Percentiles rank a stretch among this genome's conserved stretches.
Conservation (phyloP, 2,329 filamentous ascomycete species). For the Ascochyta fabae region DNA sequence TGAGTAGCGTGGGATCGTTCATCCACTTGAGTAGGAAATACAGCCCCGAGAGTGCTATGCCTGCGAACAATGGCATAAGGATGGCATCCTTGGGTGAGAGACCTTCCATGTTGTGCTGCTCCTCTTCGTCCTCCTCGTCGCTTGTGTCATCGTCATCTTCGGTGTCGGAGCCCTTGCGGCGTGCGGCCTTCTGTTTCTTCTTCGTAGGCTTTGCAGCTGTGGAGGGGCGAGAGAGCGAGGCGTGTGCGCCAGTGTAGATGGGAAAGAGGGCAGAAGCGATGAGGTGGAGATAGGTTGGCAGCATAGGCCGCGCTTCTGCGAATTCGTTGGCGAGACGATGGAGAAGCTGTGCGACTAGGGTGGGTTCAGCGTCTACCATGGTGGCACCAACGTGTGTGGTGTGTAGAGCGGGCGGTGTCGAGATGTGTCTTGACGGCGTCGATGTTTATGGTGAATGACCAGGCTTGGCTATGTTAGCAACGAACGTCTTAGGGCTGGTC, state of each 20-base stretch:
- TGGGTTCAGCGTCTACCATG: conserved; percentile 43
- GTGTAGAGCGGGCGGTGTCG: too few species aligned
- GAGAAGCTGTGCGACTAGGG: conserved; percentile 37
- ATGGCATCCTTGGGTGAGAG: conserved; percentile 81
- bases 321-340: conserved; percentile 53
- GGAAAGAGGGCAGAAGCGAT: conserved; percentile 76
- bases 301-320: conserved; percentile 45
- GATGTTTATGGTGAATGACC: neutral
- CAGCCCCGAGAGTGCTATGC: conserved; percentile 71
- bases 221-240: conserved; percentile 80
- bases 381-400: neutral
- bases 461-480: neutral
- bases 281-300: conserved; percentile 67
- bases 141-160: conserved; percentile 28
- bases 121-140: conserved; percentile 57
- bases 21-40: conserved; percentile 93
- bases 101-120: conserved; percentile 68
- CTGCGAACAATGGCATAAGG: conserved; percentile 81
- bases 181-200: conserved; percentile 51
- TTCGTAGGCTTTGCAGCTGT: conserved; percentile 73
- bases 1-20: conserved; percentile 79
- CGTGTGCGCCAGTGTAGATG: conserved; percentile 84
- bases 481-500: neutral
- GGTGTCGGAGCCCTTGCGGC: conserved; percentile 18
- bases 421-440: neutral